Evolutionary conservation across 1,284 basidiomycete genomes (phyloP).

Genomic region (Cryptococcus floricola): DNA sequence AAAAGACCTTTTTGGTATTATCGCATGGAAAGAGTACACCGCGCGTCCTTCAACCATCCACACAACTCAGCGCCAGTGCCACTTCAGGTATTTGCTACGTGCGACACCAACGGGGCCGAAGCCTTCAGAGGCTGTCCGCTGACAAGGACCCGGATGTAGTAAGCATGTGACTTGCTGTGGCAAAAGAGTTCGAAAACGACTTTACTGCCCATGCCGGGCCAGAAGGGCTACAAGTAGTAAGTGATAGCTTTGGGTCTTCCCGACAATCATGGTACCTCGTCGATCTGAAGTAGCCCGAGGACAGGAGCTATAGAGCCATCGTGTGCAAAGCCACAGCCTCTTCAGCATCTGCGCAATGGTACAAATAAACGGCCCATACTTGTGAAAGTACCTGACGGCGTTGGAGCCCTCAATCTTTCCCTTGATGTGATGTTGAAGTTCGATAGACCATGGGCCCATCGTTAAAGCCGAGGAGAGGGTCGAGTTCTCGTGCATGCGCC

Average conservation of each 20-base stretch:
- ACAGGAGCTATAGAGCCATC: conserved; percentile 38
- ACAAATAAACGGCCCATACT: conserved; percentile 19
- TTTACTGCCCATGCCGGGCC: conserved; percentile 45
- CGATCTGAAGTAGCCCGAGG: conserved; percentile 35
- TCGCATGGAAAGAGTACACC: no score
- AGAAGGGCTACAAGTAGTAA: conserved; percentile 19
- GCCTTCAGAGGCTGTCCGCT: conserved; percentile 32
- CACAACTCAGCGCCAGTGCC: no score
- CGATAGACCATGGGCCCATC: conserved; percentile 35
- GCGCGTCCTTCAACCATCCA: no score
- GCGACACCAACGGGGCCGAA: conserved; percentile 20
- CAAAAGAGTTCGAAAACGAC: conserved; percentile 40
- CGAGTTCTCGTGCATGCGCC: conserved; percentile 24
- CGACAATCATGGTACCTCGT: conserved; percentile 6
- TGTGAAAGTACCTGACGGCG: conserved; percentile 33
- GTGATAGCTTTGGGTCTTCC: not conserved
- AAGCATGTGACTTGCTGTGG: conserved; percentile 2
- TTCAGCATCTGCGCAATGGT: not conserved
- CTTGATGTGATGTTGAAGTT: conserved; percentile 29
- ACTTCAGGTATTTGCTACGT: no score
- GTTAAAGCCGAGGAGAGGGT: conserved; percentile 27
- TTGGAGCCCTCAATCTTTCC: conserved; percentile 15
- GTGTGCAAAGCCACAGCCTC: conserved; percentile 31
- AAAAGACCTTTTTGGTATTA: no score
- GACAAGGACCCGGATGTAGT: conserved; percentile 27